phyloP scores from a whole-genome alignment of 2,329 filamentous ascomycete genomes.

The Fusarium tuaranense region DNA sequence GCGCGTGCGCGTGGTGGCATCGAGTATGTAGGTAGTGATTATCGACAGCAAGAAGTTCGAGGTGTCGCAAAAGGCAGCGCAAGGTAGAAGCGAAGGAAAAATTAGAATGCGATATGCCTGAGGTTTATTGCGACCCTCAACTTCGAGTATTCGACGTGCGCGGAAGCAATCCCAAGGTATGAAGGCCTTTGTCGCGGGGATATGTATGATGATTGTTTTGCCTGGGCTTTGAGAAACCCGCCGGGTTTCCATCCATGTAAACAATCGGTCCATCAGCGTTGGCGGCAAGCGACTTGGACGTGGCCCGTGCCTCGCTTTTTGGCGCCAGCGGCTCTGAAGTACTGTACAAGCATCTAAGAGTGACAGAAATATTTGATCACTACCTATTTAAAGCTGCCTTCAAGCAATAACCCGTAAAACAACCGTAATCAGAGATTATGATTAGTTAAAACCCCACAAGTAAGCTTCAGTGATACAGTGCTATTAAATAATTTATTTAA shows the following conservation, averaged over 20 bases:
- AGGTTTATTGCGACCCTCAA: not conserved
- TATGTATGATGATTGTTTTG: conserved; percentile 31
- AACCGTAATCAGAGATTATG: too few relatives aligned
- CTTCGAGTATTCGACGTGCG: not conserved
- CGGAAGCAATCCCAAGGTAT: not conserved
- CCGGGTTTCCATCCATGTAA: conserved; percentile 26
- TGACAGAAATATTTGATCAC: not conserved
- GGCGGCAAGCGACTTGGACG: not conserved
- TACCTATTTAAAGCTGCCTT: not conserved
- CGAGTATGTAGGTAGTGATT: conserved; percentile 1
- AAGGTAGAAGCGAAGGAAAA: not conserved
- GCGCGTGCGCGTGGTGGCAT: conserved; percentile 45
- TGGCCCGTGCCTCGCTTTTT: conserved; percentile 27
- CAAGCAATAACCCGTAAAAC: not conserved
- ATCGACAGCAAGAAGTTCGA: conserved; percentile 2
- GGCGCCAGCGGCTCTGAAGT: conserved; percentile 20
- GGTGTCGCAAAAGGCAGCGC: conserved; percentile 14
- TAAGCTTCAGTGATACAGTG: not conserved
- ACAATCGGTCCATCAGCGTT: conserved; percentile 21
- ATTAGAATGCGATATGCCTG: not conserved
- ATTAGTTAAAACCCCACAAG: not conserved
- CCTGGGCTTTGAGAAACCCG: conserved; percentile 13
- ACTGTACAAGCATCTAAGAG: not conserved
- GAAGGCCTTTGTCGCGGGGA: conserved; percentile 6
- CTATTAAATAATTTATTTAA: not conserved